A percentile compares a stretch with the other conserved stretches of the same genome.
These are phyloP conservation scores for Pichia sp. DNA, from an alignment of 1,139 yeast genomes.

Conservation along the genomic window DNA sequence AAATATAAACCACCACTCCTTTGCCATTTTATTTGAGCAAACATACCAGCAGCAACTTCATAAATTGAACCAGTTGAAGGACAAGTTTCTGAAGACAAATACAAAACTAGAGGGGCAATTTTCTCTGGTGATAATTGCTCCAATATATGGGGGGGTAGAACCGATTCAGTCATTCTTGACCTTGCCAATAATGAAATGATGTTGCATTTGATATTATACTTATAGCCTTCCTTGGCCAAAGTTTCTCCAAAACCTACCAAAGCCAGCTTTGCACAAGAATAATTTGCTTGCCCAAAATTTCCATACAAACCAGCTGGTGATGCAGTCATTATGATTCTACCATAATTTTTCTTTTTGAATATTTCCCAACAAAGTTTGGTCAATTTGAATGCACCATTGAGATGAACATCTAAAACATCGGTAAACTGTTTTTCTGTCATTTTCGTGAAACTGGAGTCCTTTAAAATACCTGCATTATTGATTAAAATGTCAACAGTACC, in stretches of 20 bases:
- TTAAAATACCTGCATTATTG: constrained; percentile 91
- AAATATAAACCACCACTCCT: constrained; percentile 81
- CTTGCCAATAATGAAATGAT: constrained; percentile 92
- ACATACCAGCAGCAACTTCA: constrained; percentile 94
- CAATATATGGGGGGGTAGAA: constrained; percentile 79
- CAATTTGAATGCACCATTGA: constrained; percentile 80
- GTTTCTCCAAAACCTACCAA: constrained; percentile 90
- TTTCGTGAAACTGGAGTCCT: constrained; percentile 70
- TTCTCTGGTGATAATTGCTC: constrained; percentile 79
- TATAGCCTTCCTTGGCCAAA: constrained; percentile 87
- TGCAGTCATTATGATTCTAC: constrained; percentile 84
- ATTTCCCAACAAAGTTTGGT: constrained; percentile 92
- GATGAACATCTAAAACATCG: constrained; percentile 77
- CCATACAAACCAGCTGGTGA: constrained; percentile 98
- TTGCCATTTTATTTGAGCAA: constrained; percentile 92
- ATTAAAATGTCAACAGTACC: constrained; percentile 86
- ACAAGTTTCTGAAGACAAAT: constrained; percentile 58
- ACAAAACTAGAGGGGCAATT: constrained; percentile 84
- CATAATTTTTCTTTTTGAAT: constrained; percentile 75
- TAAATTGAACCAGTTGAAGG: constrained; percentile 63
- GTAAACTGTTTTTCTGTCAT: constrained; percentile 78
- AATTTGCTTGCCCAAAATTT: constrained; percentile 94
- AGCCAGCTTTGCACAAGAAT: constrained; percentile 89
- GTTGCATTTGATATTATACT: constrained; percentile 76
- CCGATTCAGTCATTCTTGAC: constrained; percentile 90